Percentiles rank a stretch among this genome's conserved stretches.
phyloP scores from a whole-genome alignment of 148 eudicot species.

The Vaccinium macrocarpon region DNA sequence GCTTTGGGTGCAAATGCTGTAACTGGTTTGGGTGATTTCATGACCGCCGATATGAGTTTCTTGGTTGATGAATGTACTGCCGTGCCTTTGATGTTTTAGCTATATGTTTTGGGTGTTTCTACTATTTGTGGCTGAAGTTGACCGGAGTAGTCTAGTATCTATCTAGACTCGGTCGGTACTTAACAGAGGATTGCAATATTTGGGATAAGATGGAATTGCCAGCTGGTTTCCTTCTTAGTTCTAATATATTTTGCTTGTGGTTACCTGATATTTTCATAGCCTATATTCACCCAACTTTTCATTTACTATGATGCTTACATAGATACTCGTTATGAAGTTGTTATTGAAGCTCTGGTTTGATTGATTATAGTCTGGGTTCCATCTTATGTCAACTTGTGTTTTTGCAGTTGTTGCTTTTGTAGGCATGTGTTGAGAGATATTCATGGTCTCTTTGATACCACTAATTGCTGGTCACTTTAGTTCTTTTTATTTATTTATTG shows the following conservation, averaged over 20 bases:
- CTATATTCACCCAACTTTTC: too few species aligned
- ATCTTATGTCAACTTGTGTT: neutral
- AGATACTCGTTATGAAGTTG: neutral
- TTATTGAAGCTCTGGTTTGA: neutral
- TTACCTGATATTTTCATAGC: too few species aligned
- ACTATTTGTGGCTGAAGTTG: slow-evolving; percentile 27
- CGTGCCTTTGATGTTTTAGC: slow-evolving; percentile 68
- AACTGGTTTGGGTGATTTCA: slow-evolving; percentile 86
- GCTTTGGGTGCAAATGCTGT: slow-evolving; percentile 87
- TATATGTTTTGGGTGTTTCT: slow-evolving; percentile 39
- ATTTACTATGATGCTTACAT: too few species aligned
- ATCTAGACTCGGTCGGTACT: slow-evolving; percentile 12
- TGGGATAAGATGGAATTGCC: neutral
- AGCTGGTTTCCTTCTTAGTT: too few species aligned
- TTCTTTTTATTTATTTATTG: too few species aligned
- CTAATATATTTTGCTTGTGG: neutral
- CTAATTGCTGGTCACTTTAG: too few species aligned
- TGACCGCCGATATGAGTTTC: slow-evolving; percentile 76
- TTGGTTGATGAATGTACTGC: slow-evolving; percentile 82
- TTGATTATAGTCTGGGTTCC: neutral
- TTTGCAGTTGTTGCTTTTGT: too few species aligned
- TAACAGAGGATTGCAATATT: slow-evolving; percentile 5
- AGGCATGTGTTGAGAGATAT: too few species aligned
- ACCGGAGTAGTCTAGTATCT: slow-evolving; percentile 15
- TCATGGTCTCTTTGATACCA: too few species aligned